Percentiles rank a stretch among this genome's conserved stretches.
phyloP scores from a whole-genome alignment of 148 eudicot genomes.

The Nepenthes gracilis region DNA sequence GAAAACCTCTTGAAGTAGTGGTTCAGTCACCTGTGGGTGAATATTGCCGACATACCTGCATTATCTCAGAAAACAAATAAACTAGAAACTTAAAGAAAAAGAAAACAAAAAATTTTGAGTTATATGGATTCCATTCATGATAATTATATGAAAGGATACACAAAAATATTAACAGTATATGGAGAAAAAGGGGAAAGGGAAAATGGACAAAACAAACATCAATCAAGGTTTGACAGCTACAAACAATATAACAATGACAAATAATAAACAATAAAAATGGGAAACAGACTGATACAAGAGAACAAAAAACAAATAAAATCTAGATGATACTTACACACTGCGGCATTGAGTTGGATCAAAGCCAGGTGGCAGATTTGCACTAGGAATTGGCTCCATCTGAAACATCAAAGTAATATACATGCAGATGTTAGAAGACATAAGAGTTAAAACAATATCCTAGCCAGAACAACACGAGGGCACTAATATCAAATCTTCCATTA shows the following conservation, averaged over 20 bases:
- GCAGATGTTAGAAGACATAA: slow-evolving; percentile 3
- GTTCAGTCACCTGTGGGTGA: slow-evolving; percentile 96
- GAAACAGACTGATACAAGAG: too few relatives aligned
- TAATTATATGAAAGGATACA: not conserved
- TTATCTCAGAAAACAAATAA: slow-evolving; percentile 35
- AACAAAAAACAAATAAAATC: not conserved
- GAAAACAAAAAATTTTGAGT: slow-evolving; percentile 5
- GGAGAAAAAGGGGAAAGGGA: too few relatives aligned
- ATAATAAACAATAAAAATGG: not conserved
- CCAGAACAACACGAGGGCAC: too few relatives aligned
- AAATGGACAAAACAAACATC: too few relatives aligned
- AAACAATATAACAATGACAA: not conserved
- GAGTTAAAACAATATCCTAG: too few relatives aligned
- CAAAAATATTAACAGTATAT: too few relatives aligned
- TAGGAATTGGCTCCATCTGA: slow-evolving; percentile 98
- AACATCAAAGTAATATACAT: slow-evolving; percentile 14
- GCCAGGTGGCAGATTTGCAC: slow-evolving; percentile 99
- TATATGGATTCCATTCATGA: slow-evolving; percentile 21
- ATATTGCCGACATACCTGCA: slow-evolving; percentile 98
- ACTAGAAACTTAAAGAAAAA: slow-evolving; percentile 31
- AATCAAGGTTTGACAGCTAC: too few relatives aligned
- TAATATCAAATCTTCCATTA: too few relatives aligned
- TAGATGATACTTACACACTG: slow-evolving; percentile 83
- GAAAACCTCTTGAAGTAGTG: slow-evolving; percentile 90
- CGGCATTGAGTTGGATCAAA: slow-evolving; percentile 97